phyloP scores from a whole-genome alignment of 495 filamentous ascomycete genomes.

The Xylaria cubensis region DNA sequence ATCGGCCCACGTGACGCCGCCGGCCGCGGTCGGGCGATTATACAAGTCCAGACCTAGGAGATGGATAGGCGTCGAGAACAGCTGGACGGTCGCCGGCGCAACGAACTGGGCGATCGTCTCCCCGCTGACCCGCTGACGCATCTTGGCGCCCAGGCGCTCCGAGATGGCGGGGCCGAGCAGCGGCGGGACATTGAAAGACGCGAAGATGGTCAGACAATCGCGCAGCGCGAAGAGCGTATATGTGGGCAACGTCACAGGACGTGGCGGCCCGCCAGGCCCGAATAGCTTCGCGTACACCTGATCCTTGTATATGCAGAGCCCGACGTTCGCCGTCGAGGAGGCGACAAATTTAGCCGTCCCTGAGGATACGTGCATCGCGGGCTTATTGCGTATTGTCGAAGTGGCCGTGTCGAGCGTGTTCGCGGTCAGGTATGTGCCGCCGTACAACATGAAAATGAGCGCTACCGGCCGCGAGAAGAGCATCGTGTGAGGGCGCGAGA shows the following conservation, averaged over 20 bases:
- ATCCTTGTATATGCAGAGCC: constrained; percentile 93
- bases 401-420: constrained; percentile 84
- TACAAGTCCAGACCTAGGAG: constrained; percentile 88
- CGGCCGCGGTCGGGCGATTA: constrained; percentile 65
- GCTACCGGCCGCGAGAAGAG: constrained; percentile 82
- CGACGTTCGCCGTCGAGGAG: constrained; percentile 84
- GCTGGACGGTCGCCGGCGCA: constrained; percentile 80
- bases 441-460: constrained; percentile 88
- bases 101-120: constrained; percentile 77
- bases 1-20: constrained; percentile 56
- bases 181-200: constrained; percentile 88
- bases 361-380: constrained; percentile 66
- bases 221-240: constrained; percentile 82
- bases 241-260: constrained; percentile 65
- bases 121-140: constrained; percentile 47
- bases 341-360: constrained; percentile 84
- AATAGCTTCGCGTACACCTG: constrained; percentile 84
- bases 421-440: constrained; percentile 88
- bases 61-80: constrained; percentile 86
- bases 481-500: constrained; percentile 72
- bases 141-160: constrained; percentile 57
- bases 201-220: constrained; percentile 92
- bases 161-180: constrained; percentile 72
- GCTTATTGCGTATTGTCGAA: constrained; percentile 65
- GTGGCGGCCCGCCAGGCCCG: constrained; percentile 60